Base-by-base conservation (phyloP, 2,329 filamentous ascomycete genomes). In the Proliferodiscus dingleyae region DNA sequence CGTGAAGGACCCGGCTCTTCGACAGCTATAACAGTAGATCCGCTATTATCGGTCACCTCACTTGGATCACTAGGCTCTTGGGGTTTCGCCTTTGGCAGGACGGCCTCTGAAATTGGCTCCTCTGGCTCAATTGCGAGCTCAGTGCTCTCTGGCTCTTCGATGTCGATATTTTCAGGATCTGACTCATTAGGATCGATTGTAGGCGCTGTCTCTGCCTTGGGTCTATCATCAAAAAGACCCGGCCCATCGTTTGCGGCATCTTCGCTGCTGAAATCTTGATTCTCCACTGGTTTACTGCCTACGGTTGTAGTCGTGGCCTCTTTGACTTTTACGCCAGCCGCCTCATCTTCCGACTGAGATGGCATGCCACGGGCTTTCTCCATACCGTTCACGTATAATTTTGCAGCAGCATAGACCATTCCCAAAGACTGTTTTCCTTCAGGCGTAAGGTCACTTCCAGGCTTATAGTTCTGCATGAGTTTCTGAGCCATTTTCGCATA, bases 341-440 rank as follows among this genome's bases (percentile, higher is more conserved):
- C 52, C 21, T 41, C 41, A 30, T 45, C 58, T 10, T 47, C 22
- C 24, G 46, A 11, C 32, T 36, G 29, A 10, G 36, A 11, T 23
- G 32, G 5, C 23, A 39, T 39, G 2, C 18, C 34, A 9, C 43
- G 16, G 22, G 10, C n/a, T 18, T 41, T 45, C 2, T 53, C 48
- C 11, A 41, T 37, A 23, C 18, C 43, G 1, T 48, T 49, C 1
- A 80, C 61, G 44, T 77, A 81, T 45, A 72, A 71, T 37, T 66
- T 68, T 0, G 75, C 71, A 3, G 76, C 78, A 29, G 66, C 66
- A 46, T 72, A 69, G 26, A 81, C 74, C 15, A 68, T 65, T 6
- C 75, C 69, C 16, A 80, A 57, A 3, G 73, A 68, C 6, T 75
- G 71, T 45, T 72, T 68, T n/a, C 46, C 49, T 29, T 74, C 71